These are phyloP conservation scores for Marchantia paleacea DNA, from an alignment of 225 moss, liverwort and hornwort species.

Conservation along the genomic window DNA sequence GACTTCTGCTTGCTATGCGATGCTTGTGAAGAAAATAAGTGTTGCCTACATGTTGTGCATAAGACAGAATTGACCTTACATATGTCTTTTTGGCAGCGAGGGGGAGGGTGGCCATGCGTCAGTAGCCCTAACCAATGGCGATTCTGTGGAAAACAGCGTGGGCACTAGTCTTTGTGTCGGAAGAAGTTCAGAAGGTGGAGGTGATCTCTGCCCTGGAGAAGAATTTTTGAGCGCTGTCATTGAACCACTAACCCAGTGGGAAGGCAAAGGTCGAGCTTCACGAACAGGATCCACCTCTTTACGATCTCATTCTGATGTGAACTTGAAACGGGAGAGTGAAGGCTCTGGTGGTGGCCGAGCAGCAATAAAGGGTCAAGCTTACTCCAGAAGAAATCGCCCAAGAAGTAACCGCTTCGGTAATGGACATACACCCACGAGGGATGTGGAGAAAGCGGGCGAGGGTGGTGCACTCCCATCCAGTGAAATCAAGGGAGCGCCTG, in stretches of 20 bases:
- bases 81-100: conserved; percentile 48
- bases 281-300: conserved; percentile 25
- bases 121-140: conserved; percentile 41
- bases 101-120: conserved; percentile 46
- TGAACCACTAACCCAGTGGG: conserved; percentile 37
- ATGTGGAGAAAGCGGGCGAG: conserved; percentile 43
- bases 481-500: conserved; percentile 29
- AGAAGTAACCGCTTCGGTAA: conserved; percentile 62
- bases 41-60: too few species aligned
- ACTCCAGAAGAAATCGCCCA: conserved; percentile 56
- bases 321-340: conserved; percentile 50
- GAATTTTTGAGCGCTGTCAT: conserved; percentile 29
- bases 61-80: background rate
- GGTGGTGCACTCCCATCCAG: conserved; percentile 20
- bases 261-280: conserved; percentile 41
- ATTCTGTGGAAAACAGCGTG: conserved; percentile 40
- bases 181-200: conserved; percentile 32
- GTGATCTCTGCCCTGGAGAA: conserved; percentile 29
- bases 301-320: conserved; percentile 31
- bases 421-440: conserved; percentile 53
- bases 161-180: conserved; percentile 32
- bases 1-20: background rate
- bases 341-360: conserved; percentile 34
- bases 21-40: too few species aligned
- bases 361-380: conserved; percentile 46